Conservation (phyloP, 352 stramenopile species). For the Phytophthora pini region DNA sequence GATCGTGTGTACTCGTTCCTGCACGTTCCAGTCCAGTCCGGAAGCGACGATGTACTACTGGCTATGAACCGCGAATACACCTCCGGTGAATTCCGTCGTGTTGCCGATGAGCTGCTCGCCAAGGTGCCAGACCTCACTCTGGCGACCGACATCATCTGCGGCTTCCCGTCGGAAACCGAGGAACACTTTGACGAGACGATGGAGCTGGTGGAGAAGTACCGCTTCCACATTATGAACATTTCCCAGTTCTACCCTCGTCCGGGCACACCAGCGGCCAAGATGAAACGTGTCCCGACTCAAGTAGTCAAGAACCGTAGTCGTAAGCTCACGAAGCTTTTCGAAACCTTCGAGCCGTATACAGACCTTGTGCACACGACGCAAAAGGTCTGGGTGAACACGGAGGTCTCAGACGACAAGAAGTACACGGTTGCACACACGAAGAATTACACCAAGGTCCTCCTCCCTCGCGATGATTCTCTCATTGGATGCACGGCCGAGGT, state of each 20-base stretch:
- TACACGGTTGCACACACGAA: conserved; percentile 91
- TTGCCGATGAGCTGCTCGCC: conserved; percentile 77
- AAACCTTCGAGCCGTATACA: conserved; percentile 83
- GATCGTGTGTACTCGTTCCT: conserved; percentile 90
- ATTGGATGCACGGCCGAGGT: conserved; percentile 78
- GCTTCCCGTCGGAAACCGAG: conserved; percentile 91
- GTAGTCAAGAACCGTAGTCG: conserved; percentile 91
- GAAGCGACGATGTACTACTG: conserved; percentile 85
- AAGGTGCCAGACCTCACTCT: conserved; percentile 86
- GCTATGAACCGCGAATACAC: conserved; percentile 95
- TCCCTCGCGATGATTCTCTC: conserved; percentile 75
- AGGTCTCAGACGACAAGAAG: conserved; percentile 80
- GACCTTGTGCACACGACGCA: conserved; percentile 64
- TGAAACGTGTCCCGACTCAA: conserved; percentile 87
- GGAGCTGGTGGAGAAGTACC: conserved; percentile 85
- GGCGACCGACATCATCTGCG: conserved; percentile 94
- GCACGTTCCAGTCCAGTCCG: conserved; percentile 93
- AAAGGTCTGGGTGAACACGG: conserved; percentile 87
- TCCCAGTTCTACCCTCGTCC: conserved; percentile 94
- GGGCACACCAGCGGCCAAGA: conserved; percentile 90
- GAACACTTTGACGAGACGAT: conserved; percentile 91
- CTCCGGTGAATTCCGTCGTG: conserved; percentile 71
- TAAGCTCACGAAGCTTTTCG: conserved; percentile 87
- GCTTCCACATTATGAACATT: conserved; percentile 94
- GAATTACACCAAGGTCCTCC: conserved; percentile 93